Evolutionary conservation across 2,329 filamentous ascomycete genomes (phyloP), one percentile per base, ranked within the genome.

Genomic region (Sphaceloma murrayae): DNA sequence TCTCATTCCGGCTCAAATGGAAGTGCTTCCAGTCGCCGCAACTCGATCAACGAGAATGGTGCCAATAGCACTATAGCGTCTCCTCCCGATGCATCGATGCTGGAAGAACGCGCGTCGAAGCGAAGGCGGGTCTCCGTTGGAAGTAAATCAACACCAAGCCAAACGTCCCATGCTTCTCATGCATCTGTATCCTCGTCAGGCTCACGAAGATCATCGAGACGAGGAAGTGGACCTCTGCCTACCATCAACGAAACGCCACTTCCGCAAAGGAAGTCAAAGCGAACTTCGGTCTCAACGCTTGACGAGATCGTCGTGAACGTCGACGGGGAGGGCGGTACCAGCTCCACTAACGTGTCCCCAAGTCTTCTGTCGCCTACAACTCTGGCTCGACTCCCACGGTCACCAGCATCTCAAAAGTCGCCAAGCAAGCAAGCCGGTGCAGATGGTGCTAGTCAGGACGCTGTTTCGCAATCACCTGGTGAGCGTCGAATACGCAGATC

Each of bases 151-250:
- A 48, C 46, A 2, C 45, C 47, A 1, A 47, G 38, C 21, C 36
- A 45, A 22, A 24, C 30, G 17, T 36, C 42, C 6, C 21, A 34
- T 11, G 43, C 44, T 14, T 27, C 27, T 11, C 36, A 46, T n/a
- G 31, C 30, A 22, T 47, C 49, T n/a, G 43, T 46, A 10, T 43
- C 36, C 6, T 50, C 48, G 6, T 26, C 27, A 3, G 45, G 36
- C 10, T 48, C 48, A 10, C 34, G 48, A 21, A 48, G 48, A 24
- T 45, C 36, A 16, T 48, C 48, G n/a, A 34, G 48, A 26, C 48
- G 48, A 24, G 47, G 36, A 34, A 48, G 46, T 31, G 48, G 48
- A 24, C 27, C 42, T 10, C 34, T 48, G 10, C 42, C 44, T 5
- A 24, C 46, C 26, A 50, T 48, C 22, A 34, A 31, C 5, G 48